Evolutionary conservation across 208 protist genomes (phyloP).

Genomic region (Trypanosoma boissoni): DNA sequence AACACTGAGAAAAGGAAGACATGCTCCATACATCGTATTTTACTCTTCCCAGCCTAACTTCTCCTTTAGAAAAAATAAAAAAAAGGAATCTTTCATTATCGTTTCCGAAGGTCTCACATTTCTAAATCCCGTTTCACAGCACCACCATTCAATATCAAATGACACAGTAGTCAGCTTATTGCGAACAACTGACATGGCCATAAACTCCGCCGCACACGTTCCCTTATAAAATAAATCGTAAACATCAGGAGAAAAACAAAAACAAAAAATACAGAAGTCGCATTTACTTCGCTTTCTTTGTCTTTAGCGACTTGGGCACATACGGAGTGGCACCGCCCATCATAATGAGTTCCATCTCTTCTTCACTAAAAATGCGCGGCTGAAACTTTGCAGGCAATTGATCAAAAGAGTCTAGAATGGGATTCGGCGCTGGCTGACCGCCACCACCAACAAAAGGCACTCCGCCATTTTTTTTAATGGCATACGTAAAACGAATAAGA

Average conservation of each 20-base stretch:
- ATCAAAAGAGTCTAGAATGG: constrained; percentile 48
- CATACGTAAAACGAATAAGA: constrained; percentile 75
- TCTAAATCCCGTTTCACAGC: no score
- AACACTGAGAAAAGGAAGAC: no score
- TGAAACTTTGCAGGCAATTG: constrained; percentile 60
- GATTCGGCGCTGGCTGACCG: neutral
- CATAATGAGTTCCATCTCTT: constrained; percentile 70
- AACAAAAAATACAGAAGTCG: constrained; percentile 13
- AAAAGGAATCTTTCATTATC: no score
- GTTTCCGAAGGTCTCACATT: no score
- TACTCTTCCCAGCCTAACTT: no score
- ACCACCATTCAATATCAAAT: no score
- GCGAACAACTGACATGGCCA: no score
- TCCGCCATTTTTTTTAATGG: constrained; percentile 52
- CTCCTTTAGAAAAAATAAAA: neutral
- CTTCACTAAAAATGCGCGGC: constrained; percentile 55
- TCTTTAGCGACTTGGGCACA: constrained; percentile 63
- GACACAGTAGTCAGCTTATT: no score
- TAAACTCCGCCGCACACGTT: no score
- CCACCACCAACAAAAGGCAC: neutral
- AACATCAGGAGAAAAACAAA: constrained; percentile 1
- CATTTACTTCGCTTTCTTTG: constrained; percentile 58
- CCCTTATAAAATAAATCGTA: neutral
- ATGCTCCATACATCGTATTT: no score
- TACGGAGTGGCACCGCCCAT: constrained; percentile 81